Evolutionary conservation across 2,329 filamentous ascomycete species (phyloP).

Genomic region (Fusarium sp.): DNA sequence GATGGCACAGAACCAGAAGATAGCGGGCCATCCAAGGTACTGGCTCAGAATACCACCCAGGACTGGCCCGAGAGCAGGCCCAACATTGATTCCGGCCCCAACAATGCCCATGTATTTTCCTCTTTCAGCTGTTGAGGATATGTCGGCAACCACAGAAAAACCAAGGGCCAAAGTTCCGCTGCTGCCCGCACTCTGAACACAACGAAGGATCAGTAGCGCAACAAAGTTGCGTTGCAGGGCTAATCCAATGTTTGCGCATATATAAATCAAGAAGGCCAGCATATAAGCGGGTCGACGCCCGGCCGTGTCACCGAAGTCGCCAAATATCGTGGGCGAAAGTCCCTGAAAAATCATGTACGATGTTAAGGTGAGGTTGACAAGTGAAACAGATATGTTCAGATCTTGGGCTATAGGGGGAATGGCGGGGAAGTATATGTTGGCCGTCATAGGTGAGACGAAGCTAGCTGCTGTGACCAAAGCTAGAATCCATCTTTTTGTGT

Average conservation of each 20-base stretch:
- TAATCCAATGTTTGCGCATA: slow-evolving; percentile 68
- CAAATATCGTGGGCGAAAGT: slow-evolving; percentile 68
- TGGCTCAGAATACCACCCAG: slow-evolving; percentile 72
- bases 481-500: slow-evolving; percentile 63
- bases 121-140: slow-evolving; percentile 74
- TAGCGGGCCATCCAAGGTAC: slow-evolving; percentile 73
- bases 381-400: slow-evolving; percentile 51
- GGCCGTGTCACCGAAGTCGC: slow-evolving; percentile 69
- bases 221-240: slow-evolving; percentile 67
- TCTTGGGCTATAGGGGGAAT: slow-evolving; percentile 54
- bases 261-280: slow-evolving; percentile 66
- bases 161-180: slow-evolving; percentile 77
- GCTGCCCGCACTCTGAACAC: slow-evolving; percentile 71
- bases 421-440: slow-evolving; percentile 65
- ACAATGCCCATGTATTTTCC: slow-evolving; percentile 78
- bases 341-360: slow-evolving; percentile 74
- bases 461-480: slow-evolving; percentile 63
- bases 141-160: slow-evolving; percentile 77
- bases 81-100: slow-evolving; percentile 67
- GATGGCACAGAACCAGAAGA: slow-evolving; percentile 77
- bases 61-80: slow-evolving; percentile 66
- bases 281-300: slow-evolving; percentile 72
- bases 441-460: slow-evolving; percentile 68
- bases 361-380: slow-evolving; percentile 64
- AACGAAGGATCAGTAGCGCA: slow-evolving; percentile 68